Percentiles rank a stretch among this genome's conserved stretches.
phyloP scores from a whole-genome alignment of 169 alveolate species.

The Plasmodium cynomolgi region DNA sequence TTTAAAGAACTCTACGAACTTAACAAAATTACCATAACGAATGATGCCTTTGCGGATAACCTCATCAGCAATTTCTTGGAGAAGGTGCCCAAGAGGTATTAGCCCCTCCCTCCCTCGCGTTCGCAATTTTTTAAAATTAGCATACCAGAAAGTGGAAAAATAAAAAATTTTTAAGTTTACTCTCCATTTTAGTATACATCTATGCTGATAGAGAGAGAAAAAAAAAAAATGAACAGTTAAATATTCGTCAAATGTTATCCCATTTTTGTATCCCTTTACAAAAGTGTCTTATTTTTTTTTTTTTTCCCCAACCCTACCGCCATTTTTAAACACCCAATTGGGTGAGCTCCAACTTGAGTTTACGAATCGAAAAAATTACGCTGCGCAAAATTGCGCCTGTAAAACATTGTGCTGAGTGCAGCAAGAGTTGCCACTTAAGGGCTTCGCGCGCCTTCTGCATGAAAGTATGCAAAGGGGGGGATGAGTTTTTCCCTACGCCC shows the following conservation, averaged over 20 bases:
- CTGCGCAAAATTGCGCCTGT: neutral
- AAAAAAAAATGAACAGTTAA: neutral
- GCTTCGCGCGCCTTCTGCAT: neutral
- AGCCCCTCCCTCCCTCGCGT: neutral
- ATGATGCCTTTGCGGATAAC: conserved; percentile 46
- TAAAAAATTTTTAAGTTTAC: neutral
- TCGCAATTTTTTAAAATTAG: neutral
- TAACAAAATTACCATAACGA: conserved; percentile 7
- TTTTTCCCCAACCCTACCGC: neutral
- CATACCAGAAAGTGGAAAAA: neutral
- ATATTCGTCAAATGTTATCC: neutral
- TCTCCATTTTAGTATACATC: neutral
- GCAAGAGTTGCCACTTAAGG: neutral
- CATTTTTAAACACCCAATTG: neutral
- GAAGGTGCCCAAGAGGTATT: conserved; percentile 40
- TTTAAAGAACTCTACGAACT: conserved; percentile 31
- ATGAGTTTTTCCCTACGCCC: neutral
- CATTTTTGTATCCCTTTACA: neutral
- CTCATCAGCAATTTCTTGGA: conserved; percentile 34
- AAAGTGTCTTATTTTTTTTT: neutral
- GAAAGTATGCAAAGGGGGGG: neutral
- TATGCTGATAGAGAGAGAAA: neutral
- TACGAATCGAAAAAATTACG: neutral
- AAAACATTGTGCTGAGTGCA: neutral
- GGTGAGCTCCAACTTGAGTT: neutral